Evolutionary conservation across 495 filamentous ascomycete species (phyloP).

Genomic region (Cryomyces minteri): DNA sequence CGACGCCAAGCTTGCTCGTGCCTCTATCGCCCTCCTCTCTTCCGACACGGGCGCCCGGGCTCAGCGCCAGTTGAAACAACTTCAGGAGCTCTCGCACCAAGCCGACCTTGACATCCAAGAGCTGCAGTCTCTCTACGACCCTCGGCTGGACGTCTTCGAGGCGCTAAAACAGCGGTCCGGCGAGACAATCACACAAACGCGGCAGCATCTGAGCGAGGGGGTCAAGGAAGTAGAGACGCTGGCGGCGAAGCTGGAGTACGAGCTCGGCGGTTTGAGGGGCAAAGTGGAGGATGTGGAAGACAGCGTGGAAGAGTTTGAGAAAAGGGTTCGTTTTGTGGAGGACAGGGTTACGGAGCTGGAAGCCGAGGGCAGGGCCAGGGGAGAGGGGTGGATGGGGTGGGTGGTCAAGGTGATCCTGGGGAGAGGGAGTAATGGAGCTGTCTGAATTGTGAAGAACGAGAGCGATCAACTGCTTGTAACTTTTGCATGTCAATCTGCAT

Average conservation of each 20-base stretch:
- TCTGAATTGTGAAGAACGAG: background rate
- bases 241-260: slow-evolving; percentile 83
- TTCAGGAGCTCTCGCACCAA: slow-evolving; percentile 44
- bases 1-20: slow-evolving; percentile 39
- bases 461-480: no score
- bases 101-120: slow-evolving; percentile 41
- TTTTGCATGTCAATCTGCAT: no score
- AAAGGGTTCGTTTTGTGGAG: slow-evolving; percentile 66
- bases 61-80: slow-evolving; percentile 35
- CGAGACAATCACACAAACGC: slow-evolving; percentile 49
- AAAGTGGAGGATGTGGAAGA: slow-evolving; percentile 83
- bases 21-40: slow-evolving; percentile 29
- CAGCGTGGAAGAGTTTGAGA: slow-evolving; percentile 61
- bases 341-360: slow-evolving; percentile 50
- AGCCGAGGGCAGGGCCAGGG: slow-evolving; percentile 39
- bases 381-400: slow-evolving; percentile 32
- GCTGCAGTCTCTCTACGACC: slow-evolving; percentile 47
- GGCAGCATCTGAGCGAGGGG: slow-evolving; percentile 45
- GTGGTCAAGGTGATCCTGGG: slow-evolving; percentile 14
- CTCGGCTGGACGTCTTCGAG: slow-evolving; percentile 45
- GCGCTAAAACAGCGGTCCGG: slow-evolving; percentile 43
- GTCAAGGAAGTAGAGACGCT: slow-evolving; percentile 70
- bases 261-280: slow-evolving; percentile 59
- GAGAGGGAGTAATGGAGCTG: background rate
- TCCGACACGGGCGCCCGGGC: slow-evolving; percentile 44